Evolutionary conservation across 768 basidiomycete species (phyloP), one percentile per base, ranked within the genome.

Genomic region (Lentinus tigrinus): DNA sequence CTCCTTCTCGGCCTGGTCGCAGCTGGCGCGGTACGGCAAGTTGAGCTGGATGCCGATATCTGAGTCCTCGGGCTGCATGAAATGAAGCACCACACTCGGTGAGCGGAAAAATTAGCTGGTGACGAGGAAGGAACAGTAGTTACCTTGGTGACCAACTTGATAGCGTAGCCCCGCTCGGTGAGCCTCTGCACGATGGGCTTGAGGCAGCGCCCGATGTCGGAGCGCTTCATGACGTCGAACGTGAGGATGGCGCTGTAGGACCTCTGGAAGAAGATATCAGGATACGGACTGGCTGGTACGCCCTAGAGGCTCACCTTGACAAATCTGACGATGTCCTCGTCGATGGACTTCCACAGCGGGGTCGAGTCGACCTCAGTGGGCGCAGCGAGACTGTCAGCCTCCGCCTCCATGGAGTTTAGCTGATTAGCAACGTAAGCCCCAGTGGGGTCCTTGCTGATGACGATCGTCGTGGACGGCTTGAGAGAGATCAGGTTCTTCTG

Each of bases 81-180:
- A 17, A 11, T 36, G 39, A 19, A 28, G 26, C 13, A 9, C n/a
- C n/a, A n/a, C n/a, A n/a, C n/a, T n/a, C n/a, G n/a, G 39, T 11
- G 5, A 51, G 11, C 4, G 10, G 23, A 19, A 14, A 31, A 44
- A 2, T 26, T 4, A 19, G 36, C 2, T n/a, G n/a, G n/a, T n/a
- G n/a, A n/a, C n/a, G n/a, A 16, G 14, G 21, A 1, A 34, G 3
- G n/a, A 9, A 16, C 10, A 14, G 10, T 3, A n/a, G 34, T 7
- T 23, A 57, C 56, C 40, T 52, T 57, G 28, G 42, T 39, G 6
- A 40, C 50, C 27, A 57, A 21, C 44, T 57, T 57, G 16, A 44
- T 31, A 1, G 6, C 24, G 42, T 57, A 52, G 16, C 48, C 49
- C 39, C 46, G 34, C 5, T 19, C 27, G 14, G 34, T 37, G 49